Conservation (phyloP, 148 eudicot species). For the Dianthus caryophyllus region DNA sequence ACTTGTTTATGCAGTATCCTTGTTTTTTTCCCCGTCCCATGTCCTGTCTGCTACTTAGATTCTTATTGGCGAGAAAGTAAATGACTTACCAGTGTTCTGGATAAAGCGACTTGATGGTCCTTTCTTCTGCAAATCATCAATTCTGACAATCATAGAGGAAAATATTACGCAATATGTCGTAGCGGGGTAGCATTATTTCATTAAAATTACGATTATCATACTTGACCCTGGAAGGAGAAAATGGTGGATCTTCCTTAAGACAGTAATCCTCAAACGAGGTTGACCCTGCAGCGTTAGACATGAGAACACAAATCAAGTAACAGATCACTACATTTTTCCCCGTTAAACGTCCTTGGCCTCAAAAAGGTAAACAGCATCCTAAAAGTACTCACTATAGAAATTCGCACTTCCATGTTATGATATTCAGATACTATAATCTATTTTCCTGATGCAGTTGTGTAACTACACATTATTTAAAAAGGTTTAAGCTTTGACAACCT, state of each 20-base stretch:
- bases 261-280: slow-evolving; percentile 40
- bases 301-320: neutral
- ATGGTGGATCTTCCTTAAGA: slow-evolving; percentile 48
- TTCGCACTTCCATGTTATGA: neutral
- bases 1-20: neutral
- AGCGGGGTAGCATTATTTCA: slow-evolving; percentile 13
- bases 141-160: slow-evolving; percentile 28
- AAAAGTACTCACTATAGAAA: neutral
- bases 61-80: neutral
- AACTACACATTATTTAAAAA: neutral
- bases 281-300: slow-evolving; percentile 28
- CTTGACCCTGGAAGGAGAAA: slow-evolving; percentile 60
- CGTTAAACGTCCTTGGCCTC: neutral
- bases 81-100: slow-evolving; percentile 34
- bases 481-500: slow-evolving; percentile 1
- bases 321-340: neutral
- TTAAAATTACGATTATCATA: slow-evolving; percentile 20
- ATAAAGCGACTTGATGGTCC: slow-evolving; percentile 48
- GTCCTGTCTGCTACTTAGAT: neutral
- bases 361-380: neutral
- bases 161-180: slow-evolving; percentile 9
- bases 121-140: slow-evolving; percentile 45
- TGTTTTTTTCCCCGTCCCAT: neutral
- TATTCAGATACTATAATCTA: neutral
- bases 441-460: neutral